These are phyloP conservation scores for Saraca asoca DNA, from an alignment of 331 rosid genomes.

Conservation along the genomic window DNA sequence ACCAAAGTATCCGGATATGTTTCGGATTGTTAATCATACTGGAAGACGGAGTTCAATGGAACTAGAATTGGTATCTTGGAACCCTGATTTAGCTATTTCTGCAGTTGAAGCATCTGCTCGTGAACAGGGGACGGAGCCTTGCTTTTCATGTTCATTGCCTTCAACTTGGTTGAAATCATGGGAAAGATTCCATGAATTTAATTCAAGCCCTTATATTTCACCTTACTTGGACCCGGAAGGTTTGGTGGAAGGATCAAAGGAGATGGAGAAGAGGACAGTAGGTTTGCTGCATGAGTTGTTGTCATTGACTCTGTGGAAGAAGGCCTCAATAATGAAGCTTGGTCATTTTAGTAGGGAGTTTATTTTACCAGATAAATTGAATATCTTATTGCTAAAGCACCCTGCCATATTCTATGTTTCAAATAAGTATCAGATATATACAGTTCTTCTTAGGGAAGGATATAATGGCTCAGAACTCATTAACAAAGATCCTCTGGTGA, in stretches of 20 bases:
- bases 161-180: slow-evolving; percentile 72
- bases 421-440: slow-evolving; percentile 72
- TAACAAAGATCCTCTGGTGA: slow-evolving; percentile 74
- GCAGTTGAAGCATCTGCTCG: slow-evolving; percentile 49
- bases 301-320: slow-evolving; percentile 84
- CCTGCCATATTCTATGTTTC: slow-evolving; percentile 82
- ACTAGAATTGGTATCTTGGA: slow-evolving; percentile 71
- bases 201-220: slow-evolving; percentile 63
- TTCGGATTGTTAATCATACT: slow-evolving; percentile 60
- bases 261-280: slow-evolving; percentile 80
- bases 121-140: slow-evolving; percentile 45
- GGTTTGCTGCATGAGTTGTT: slow-evolving; percentile 78
- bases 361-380: slow-evolving; percentile 63
- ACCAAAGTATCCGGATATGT: slow-evolving; percentile 53
- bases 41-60: slow-evolving; percentile 74
- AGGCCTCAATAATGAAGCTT: slow-evolving; percentile 67
- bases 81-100: slow-evolving; percentile 65
- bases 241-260: slow-evolving; percentile 60
- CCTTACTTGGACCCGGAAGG: slow-evolving; percentile 53
- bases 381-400: slow-evolving; percentile 71
- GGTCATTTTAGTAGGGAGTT: slow-evolving; percentile 78
- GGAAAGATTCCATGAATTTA: slow-evolving; percentile 67
- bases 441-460: slow-evolving; percentile 75
- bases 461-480: slow-evolving; percentile 65
- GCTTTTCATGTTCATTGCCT: slow-evolving; percentile 64